Base-by-base conservation (phyloP, 2,329 filamentous ascomycete species). In the Verticillium nonalfalfae region DNA sequence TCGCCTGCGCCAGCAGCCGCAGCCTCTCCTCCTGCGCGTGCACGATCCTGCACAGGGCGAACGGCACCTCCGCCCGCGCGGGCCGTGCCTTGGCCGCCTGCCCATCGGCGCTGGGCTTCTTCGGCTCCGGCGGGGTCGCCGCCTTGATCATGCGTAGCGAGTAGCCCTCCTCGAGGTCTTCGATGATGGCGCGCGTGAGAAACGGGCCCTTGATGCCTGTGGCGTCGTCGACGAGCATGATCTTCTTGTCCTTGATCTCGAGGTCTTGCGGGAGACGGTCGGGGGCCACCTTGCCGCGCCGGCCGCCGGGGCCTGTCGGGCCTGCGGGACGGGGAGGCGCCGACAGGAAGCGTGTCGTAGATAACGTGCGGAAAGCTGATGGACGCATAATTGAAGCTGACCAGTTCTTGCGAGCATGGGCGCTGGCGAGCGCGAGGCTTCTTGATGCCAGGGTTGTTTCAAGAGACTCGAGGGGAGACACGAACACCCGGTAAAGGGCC, bases 41-140 rank as follows among this genome's bases (percentile, higher is more conserved):
- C 35, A 91, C 72, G 56, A 96, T 78, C 67, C 86, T 88, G 80
- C 91, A 96, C 38, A 93, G 80, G 1, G 91, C 86, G 60, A 70
- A 76, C 58, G 67, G 65, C 6, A 63, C 63, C 34, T 59, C 59
- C 18, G 33, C 57, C 21, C 14, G 4, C 21, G 34, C 57, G 57
- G 18, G 45, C 26, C 45, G 45, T 36, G 9, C 35, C 35, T 36
- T 36, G 35, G n/a, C 45, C 18, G 45, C 45, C 18, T 36, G 35
- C 13, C 9, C 35, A 3, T 52, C 45, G 7, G 56, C n/a, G 39
- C 11, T 64, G 15, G 63, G 60, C 56, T 61, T 63, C 59, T 64
- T 60, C 54, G 68, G 68, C 15, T 36, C 73, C 67, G 4, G 69
- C 71, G 9, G 72, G 71, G 3, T 70, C 64, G 62, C 40, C 77